These are phyloP conservation scores for Mucor mucedo DNA, from an alignment of 371 early-diverging fungal species.

Conservation along the genomic window DNA sequence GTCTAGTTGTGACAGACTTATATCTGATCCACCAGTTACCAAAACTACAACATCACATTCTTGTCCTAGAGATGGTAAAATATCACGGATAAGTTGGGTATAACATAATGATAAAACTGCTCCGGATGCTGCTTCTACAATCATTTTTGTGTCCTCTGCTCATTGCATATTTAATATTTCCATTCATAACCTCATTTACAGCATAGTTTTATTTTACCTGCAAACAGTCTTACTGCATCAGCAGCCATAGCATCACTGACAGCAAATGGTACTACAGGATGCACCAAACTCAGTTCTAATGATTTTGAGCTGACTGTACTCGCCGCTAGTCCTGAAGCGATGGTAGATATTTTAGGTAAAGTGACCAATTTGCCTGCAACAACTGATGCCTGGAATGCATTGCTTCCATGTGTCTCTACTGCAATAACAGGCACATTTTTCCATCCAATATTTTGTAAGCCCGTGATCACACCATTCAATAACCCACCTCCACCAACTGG, in stretches of 20 bases:
- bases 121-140: conserved; percentile 68
- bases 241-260: conserved; percentile 69
- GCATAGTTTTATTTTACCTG: conserved; percentile 44
- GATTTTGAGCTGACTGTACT: conserved; percentile 57
- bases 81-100: conserved; percentile 59
- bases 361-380: conserved; percentile 62
- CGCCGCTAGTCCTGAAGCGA: conserved; percentile 62
- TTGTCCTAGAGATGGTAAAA: conserved; percentile 54
- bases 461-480: conserved; percentile 70
- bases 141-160: conserved; percentile 59
- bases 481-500: conserved; percentile 78
- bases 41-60: conserved; percentile 60
- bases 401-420: conserved; percentile 76
- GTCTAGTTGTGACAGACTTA: conserved; percentile 52
- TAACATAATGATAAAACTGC: conserved; percentile 60
- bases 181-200: background rate
- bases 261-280: conserved; percentile 65
- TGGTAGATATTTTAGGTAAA: conserved; percentile 57
- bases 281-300: conserved; percentile 60
- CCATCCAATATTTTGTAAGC: conserved; percentile 67
- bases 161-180: background rate
- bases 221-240: conserved; percentile 57
- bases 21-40: conserved; percentile 67
- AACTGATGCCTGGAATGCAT: conserved; percentile 71
- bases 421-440: conserved; percentile 71